Base-by-base conservation (phyloP, 2,329 filamentous ascomycete genomes). In the Fusarium illudens region DNA sequence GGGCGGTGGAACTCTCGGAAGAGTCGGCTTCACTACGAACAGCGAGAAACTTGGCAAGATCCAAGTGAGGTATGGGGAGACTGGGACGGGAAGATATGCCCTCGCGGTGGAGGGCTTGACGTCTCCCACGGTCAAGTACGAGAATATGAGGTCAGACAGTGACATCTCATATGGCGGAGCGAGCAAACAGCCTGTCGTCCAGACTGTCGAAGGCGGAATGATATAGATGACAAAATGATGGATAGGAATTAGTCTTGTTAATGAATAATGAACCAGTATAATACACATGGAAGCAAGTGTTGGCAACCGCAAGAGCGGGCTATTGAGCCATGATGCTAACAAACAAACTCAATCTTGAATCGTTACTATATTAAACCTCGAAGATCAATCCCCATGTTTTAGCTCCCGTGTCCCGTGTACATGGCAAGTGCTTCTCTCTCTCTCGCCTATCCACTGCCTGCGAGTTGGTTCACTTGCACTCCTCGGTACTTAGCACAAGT, bases 91-190 rank as follows among this genome's bases (percentile, higher is more conserved):
- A 10, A 52, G 61, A 8, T 64, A 58, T 32, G 51, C 58, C 1
- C 52, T 64, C 36, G 15, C 36, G 1, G 52, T 58, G 4, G 61
- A 64, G 2, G 61, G 52, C 2, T 33, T 58, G 29, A 8, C 37
- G 2, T 62, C 61, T 3, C 58, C 61, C 15, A 27, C 58, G 1
- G 32, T 58, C 19, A 62, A 52, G 32, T 64, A 64, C 32, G 61
- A 64, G 58, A 58, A 48, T 13, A 42, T 62, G 46, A 64, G 58
- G 32, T 25, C 12, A n/a, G 32, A 8, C 3, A 42, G 42, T 6
- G 32, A 58, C 6, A 6, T 34, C 15, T 20, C 27, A 6, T 29
- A 61, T 36, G 19, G 29, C 2, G 36, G 29, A 12, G 29, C 30
- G 9, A 22, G 37, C 3, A 62, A 58, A 13, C 20, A 29, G 12